A percentile compares a stretch with the other conserved stretches of the same genome.
These are phyloP conservation scores for Starmerella tilneyi DNA, from an alignment of 805 yeast genomes.

Conservation along the genomic window DNA sequence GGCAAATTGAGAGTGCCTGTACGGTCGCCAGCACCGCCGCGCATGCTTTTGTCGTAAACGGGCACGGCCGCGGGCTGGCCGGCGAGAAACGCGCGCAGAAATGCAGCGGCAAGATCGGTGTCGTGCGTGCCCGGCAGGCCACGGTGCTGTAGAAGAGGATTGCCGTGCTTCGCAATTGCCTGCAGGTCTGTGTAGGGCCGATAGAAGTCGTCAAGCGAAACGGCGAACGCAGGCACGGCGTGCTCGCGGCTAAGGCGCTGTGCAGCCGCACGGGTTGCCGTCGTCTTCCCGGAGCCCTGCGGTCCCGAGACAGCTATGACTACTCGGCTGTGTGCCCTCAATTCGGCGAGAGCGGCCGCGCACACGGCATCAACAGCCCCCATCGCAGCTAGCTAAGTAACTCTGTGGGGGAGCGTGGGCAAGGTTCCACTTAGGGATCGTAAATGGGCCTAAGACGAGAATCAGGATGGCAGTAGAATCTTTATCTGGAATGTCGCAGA, in stretches of 20 bases:
- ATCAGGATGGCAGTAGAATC: no score
- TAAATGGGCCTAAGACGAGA: no score
- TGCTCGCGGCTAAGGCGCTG: conserved; percentile 28
- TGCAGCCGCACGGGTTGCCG: conserved; percentile 26
- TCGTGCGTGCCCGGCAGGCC: conserved; percentile 97
- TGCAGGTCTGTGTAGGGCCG: conserved; percentile 54
- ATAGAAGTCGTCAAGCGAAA: conserved; percentile 84
- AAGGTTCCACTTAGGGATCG: neutral
- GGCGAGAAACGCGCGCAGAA: conserved; percentile 31
- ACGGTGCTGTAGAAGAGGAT: conserved; percentile 57
- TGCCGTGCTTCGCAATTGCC: conserved; percentile 37
- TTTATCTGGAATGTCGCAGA: no score
- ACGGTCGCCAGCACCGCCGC: conserved; percentile 73
- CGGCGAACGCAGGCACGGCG: conserved; percentile 32
- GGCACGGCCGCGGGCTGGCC: conserved; percentile 40
- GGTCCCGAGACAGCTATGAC: conserved; percentile 30
- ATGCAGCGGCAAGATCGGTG: conserved; percentile 34
- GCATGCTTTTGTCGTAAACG: conserved; percentile 63
- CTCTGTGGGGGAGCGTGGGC: no score
- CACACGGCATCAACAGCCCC: conserved; percentile 4
- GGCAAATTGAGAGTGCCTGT: conserved; percentile 4
- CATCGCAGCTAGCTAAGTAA: conserved; percentile 3
- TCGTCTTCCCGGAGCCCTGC: conserved; percentile 35
- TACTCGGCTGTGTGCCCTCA: neutral
- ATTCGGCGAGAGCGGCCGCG: neutral